Percentiles rank a stretch among this genome's conserved stretches.
phyloP scores from a whole-genome alignment of 2,329 filamentous ascomycete genomes.

The Penicillium sp. region DNA sequence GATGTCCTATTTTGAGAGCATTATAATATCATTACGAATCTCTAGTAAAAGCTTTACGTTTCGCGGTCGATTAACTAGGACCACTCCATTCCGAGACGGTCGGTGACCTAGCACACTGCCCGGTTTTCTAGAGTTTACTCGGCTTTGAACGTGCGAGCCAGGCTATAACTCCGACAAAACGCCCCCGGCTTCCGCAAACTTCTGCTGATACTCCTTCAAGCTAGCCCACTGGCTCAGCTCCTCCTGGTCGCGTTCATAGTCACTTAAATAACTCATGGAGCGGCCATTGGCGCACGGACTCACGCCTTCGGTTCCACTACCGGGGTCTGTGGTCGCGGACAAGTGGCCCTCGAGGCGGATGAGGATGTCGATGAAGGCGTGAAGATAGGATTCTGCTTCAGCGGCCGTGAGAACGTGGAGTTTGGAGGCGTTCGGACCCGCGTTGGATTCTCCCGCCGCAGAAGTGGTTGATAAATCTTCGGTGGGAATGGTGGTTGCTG shows the following conservation, averaged over 20 bases:
- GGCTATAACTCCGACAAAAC: conserved; percentile 29
- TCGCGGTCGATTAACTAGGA: too few species aligned
- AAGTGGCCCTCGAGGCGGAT: conserved; percentile 65
- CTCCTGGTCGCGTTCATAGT: conserved; percentile 64
- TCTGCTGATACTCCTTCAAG: conserved; percentile 70
- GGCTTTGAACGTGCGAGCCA: not conserved
- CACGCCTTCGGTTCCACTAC: conserved; percentile 36
- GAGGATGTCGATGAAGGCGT: conserved; percentile 68
- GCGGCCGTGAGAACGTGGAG: conserved; percentile 34
- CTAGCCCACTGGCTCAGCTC: conserved; percentile 75
- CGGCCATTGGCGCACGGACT: conserved; percentile 38
- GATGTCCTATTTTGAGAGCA: too few species aligned
- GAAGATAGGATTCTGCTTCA: conserved; percentile 66
- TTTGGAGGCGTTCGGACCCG: conserved; percentile 13
- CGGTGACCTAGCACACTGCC: too few species aligned
- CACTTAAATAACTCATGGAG: conserved; percentile 36
- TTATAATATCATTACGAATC: too few species aligned
- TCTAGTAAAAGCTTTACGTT: too few species aligned
- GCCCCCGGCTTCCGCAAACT: conserved; percentile 64
- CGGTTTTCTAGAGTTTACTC: too few species aligned
- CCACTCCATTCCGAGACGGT: too few species aligned
- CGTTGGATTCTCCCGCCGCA: conserved; percentile 61
- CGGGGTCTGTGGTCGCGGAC: conserved; percentile 23
- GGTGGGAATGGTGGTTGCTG: conserved; percentile 7
- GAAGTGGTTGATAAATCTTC: conserved; percentile 43